These are phyloP conservation scores for Hypoxylon fuscum DNA, from an alignment of 495 filamentous ascomycete species.

Conservation along the genomic window DNA sequence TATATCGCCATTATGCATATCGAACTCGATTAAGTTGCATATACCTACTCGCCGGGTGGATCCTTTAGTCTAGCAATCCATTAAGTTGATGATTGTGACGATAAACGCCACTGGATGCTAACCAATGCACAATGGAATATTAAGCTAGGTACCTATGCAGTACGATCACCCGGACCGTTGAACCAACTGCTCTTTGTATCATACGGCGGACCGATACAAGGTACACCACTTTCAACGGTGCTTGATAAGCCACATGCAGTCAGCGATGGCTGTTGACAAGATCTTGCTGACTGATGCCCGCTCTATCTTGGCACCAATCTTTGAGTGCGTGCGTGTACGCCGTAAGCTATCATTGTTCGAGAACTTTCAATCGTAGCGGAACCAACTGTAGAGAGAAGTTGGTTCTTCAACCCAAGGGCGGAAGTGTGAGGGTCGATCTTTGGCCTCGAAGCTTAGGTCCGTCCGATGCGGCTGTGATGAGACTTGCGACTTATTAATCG, in stretches of 20 bases:
- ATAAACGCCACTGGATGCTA: not conserved
- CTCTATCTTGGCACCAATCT: not conserved
- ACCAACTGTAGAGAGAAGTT: conserved; percentile 1
- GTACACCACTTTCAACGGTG: not conserved
- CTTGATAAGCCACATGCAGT: conserved; percentile 5
- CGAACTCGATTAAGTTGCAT: conserved; percentile 31
- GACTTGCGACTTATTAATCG: conserved; percentile 3
- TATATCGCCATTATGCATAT: conserved; percentile 10
- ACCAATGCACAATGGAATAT: not conserved
- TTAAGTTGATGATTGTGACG: not conserved
- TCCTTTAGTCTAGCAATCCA: not conserved
- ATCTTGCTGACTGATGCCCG: not conserved
- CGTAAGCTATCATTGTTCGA: not conserved
- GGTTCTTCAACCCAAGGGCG: not conserved
- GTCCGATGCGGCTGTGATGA: conserved; percentile 1
- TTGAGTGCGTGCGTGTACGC: conserved; percentile 1
- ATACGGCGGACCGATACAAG: not conserved
- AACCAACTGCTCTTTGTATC: not conserved
- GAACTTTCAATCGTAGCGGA: conserved; percentile 1
- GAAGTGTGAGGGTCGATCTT: conserved; percentile 4
- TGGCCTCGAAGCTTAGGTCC: conserved; percentile 18
- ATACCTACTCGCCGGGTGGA: conserved; percentile 9
- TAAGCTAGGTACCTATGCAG: not conserved
- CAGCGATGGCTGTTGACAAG: not conserved
- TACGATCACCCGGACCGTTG: conserved; percentile 3